phyloP scores from a whole-genome alignment of 2,329 filamentous ascomycete species.

The Madurella mycetomatis region DNA sequence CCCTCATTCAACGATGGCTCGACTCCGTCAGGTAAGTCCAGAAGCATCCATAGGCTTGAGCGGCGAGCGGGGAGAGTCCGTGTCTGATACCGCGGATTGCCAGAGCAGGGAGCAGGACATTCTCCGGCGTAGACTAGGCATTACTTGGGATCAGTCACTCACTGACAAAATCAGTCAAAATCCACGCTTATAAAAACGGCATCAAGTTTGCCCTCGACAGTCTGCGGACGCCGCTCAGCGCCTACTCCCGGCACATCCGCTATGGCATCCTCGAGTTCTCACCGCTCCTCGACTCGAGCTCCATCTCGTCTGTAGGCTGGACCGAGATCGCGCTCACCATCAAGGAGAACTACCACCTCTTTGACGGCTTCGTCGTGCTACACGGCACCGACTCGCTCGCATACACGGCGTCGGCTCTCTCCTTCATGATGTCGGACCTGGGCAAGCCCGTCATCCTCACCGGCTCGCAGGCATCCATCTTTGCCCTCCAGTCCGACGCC shows the following conservation, averaged over 20 bases:
- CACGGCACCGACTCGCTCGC: slow-evolving; percentile 88
- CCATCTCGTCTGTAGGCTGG: slow-evolving; percentile 83
- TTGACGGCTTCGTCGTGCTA: slow-evolving; percentile 85
- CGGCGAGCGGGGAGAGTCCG: too few relatives aligned
- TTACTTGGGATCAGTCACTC: neutral
- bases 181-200: slow-evolving; percentile 50
- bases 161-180: slow-evolving; percentile 37
- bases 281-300: slow-evolving; percentile 81
- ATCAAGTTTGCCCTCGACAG: slow-evolving; percentile 54
- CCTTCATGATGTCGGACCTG: slow-evolving; percentile 88
- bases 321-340: slow-evolving; percentile 77
- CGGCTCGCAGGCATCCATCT: slow-evolving; percentile 78
- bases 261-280: slow-evolving; percentile 83
- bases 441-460: slow-evolving; percentile 90
- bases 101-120: too few relatives aligned
- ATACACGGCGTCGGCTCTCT: slow-evolving; percentile 84
- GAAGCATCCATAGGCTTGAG: too few relatives aligned
- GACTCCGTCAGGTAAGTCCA: slow-evolving; percentile 40
- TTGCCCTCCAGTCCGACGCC: slow-evolving; percentile 84
- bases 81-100: too few relatives aligned
- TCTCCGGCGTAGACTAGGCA: neutral
- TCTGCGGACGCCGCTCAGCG: slow-evolving; percentile 73
- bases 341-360: slow-evolving; percentile 78
- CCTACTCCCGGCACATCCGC: slow-evolving; percentile 74
- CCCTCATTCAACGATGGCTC: slow-evolving; percentile 82